Evolutionary conservation across 2,329 filamentous ascomycete genomes (phyloP).

Genomic region (Diaporthe ilicicola): DNA sequence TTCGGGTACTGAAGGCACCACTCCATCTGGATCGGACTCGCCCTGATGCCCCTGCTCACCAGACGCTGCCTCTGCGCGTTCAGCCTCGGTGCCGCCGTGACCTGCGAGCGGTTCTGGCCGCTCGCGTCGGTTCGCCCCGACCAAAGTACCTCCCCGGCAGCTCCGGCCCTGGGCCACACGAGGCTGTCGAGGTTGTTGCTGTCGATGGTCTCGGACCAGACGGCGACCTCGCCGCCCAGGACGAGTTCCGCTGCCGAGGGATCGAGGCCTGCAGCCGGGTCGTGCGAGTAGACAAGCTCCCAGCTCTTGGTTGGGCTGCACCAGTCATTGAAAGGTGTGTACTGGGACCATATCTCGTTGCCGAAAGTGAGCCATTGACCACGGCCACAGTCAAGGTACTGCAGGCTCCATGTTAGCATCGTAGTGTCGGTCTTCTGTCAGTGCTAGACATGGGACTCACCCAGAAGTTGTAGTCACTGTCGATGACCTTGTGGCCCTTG

Average conservation of each 20-base stretch:
- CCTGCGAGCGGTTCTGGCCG: slow-evolving; percentile 75
- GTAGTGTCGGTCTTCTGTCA: not conserved
- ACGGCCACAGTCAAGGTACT: slow-evolving; percentile 86
- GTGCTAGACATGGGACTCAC: slow-evolving; percentile 51
- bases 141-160: slow-evolving; percentile 84
- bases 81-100: slow-evolving; percentile 74
- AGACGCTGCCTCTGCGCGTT: slow-evolving; percentile 81
- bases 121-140: slow-evolving; percentile 72
- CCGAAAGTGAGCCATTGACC: slow-evolving; percentile 81
- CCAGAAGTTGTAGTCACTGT: slow-evolving; percentile 81
- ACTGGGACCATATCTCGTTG: slow-evolving; percentile 54
- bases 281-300: slow-evolving; percentile 82
- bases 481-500: slow-evolving; percentile 75
- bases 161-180: slow-evolving; percentile 80
- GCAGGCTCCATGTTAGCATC: slow-evolving; percentile 36
- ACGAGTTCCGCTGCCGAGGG: slow-evolving; percentile 71
- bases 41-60: slow-evolving; percentile 71
- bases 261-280: slow-evolving; percentile 73
- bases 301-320: slow-evolving; percentile 84
- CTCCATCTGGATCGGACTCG: slow-evolving; percentile 74
- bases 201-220: slow-evolving; percentile 86
- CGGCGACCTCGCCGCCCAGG: slow-evolving; percentile 81
- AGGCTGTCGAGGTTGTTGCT: slow-evolving; percentile 76
- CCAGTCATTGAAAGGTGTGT: slow-evolving; percentile 82
- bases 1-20: slow-evolving; percentile 72